Percentiles rank a stretch among this genome's conserved stretches.
These are phyloP conservation scores for Apiotrichum gamsii DNA, from an alignment of 1,284 basidiomycete species.

Conservation along the genomic window DNA sequence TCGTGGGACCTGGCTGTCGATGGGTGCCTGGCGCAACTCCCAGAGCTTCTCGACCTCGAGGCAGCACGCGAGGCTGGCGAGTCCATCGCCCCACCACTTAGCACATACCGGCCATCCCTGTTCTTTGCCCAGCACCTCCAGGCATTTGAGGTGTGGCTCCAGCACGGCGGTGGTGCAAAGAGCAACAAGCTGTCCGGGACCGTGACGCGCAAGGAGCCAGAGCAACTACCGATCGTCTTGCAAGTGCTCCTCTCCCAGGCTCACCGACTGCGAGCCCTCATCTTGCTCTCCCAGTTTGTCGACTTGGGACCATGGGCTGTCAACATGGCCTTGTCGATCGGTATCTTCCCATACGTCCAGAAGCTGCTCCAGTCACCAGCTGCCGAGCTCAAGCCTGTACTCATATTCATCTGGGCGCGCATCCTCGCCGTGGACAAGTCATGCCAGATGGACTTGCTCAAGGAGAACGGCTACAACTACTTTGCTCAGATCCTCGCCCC, in stretches of 20 bases:
- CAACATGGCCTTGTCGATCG: constrained; percentile 92
- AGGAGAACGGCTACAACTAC: constrained; percentile 79
- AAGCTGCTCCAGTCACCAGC: constrained; percentile 93
- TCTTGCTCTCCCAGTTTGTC: constrained; percentile 94
- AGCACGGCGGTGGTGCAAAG: constrained; percentile 60
- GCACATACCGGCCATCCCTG: constrained; percentile 72
- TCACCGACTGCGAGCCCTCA: constrained; percentile 88
- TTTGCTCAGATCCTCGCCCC: constrained; percentile 71
- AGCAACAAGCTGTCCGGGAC: constrained; percentile 15
- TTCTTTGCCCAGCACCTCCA: constrained; percentile 97
- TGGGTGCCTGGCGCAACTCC: constrained; percentile 87
- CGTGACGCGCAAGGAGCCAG: constrained; percentile 52
- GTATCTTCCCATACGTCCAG: constrained; percentile 97
- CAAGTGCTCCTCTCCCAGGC: constrained; percentile 95
- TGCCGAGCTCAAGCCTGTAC: constrained; percentile 89
- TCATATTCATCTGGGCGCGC: constrained; percentile 98
- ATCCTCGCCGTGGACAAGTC: constrained; percentile 91
- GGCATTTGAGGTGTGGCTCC: constrained; percentile 98
- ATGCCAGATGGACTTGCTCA: constrained; percentile 85
- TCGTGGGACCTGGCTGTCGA: constrained; percentile 98
- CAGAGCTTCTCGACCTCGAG: constrained; percentile 65
- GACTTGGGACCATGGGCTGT: constrained; percentile 99
- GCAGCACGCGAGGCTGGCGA: constrained; percentile 47
- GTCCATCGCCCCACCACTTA: constrained; percentile 36
- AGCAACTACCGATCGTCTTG: constrained; percentile 93